Base-by-base conservation (phyloP, 495 filamentous ascomycete species). In the Hypoxylon perforatum region DNA sequence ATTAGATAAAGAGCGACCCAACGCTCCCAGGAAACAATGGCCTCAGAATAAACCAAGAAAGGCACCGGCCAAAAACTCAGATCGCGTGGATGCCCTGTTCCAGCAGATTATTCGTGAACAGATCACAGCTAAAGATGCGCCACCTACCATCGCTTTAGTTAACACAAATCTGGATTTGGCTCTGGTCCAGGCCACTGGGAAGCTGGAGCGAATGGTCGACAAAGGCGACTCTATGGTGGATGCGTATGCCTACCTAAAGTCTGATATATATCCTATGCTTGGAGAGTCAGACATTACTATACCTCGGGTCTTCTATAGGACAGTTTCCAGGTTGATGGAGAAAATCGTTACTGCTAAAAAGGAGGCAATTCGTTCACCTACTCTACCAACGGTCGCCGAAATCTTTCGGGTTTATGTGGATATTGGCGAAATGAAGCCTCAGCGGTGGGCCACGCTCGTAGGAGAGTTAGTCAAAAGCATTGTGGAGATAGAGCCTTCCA, bases 241-340 rank as follows among this genome's bases (percentile, higher is more conserved):
- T 1, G 71, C 79, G 11, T 85, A 77, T 64, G 15, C 50, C 7
- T 78, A 76, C 48, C 82, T 84, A 58, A 70, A 76, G 11, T 57
- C 75, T 17, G 69, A 74, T n/a, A 69, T 81, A 19, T 70, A 73
- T 17, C 79, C 78, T 14, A 63, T 66, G 33, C 48, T 77, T 18
- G 42, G 21, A 12, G 21, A 71, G 12, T 53, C 63, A 2, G 65
- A 57, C 30, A 35, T 59, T n/a, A 42, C 47, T 21, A 36, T 73
- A 18, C 69, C 71, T 10, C 48, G 46, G n/a, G 65, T 69, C 12
- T 68, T 73, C n/a, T 22, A 51, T 14, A 57, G 35, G 28, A 39
- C 73, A 12, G 68, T 62, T 28, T 46, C n/a, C 4, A 54, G 50
- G 25, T 52, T 81, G 19, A 46, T 79, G 42, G 61, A 68, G 4